Evolutionary conservation across 2,329 filamentous ascomycete species (phyloP).

Genomic region (Ampelomyces quisqualis): DNA sequence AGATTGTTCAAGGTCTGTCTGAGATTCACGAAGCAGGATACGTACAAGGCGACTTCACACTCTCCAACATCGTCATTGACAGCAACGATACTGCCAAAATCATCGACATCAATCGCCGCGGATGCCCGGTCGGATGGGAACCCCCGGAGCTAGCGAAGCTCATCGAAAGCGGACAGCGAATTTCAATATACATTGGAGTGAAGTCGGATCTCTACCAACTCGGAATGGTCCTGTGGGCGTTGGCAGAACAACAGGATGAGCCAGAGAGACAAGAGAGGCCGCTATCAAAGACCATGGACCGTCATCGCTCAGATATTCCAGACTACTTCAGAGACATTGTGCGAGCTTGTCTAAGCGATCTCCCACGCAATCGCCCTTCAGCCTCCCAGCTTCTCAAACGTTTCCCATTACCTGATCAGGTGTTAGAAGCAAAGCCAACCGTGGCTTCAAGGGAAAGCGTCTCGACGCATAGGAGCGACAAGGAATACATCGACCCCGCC

Average conservation of each 20-base stretch:
- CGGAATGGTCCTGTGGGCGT: slow-evolving; percentile 94
- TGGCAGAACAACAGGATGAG: slow-evolving; percentile 85
- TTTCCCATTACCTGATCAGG: slow-evolving; percentile 31
- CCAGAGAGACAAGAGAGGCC: slow-evolving; percentile 78
- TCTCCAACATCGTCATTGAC: slow-evolving; percentile 96
- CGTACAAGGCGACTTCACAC: slow-evolving; percentile 94
- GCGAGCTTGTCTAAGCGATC: slow-evolving; percentile 71
- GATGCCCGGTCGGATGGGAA: slow-evolving; percentile 98
- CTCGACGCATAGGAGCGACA: slow-evolving; percentile 47
- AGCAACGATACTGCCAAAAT: slow-evolving; percentile 83
- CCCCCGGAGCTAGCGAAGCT: slow-evolving; percentile 85
- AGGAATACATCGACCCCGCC: slow-evolving; percentile 51
- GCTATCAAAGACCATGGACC: slow-evolving; percentile 43
- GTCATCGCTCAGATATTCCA: slow-evolving; percentile 59
- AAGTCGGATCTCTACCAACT: slow-evolving; percentile 96
- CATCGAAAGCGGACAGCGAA: slow-evolving; percentile 83
- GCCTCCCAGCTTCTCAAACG: slow-evolving; percentile 66
- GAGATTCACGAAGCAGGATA: slow-evolving; percentile 96
- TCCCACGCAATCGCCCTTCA: slow-evolving; percentile 70
- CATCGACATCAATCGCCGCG: slow-evolving; percentile 95
- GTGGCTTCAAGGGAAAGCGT: slow-evolving; percentile 35
- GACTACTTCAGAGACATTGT: slow-evolving; percentile 77
- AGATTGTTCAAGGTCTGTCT: slow-evolving; percentile 84
- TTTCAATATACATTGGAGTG: slow-evolving; percentile 96
- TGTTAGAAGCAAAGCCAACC: slow-evolving; percentile 16